Evolutionary conservation across 1,284 basidiomycete genomes (phyloP), one percentile per base, ranked within the genome.

Genomic region (Fistulinella cinereoalba): DNA sequence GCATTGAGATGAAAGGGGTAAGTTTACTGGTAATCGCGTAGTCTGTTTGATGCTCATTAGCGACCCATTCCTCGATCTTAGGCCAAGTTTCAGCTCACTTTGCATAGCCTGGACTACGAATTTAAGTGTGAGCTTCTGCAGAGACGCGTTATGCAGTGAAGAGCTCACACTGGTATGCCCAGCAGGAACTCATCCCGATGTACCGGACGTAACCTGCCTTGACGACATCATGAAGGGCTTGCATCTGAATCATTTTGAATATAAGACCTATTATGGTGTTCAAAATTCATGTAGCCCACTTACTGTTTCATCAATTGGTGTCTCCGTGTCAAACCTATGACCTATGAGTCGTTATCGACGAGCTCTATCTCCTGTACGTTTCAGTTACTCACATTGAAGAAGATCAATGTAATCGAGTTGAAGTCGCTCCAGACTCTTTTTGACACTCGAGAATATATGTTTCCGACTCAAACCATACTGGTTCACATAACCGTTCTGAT

Each of bases 381-480:
- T 18, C 12, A 15, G 4, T 40, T 19, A 22, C 65, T 25, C 43
- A 75, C 79, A 82, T 66, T 83, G 82, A 19, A 85, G 69, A 4
- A 88, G 60, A 53, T 88, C 86, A 53, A 89, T 73, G 56, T 88
- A 84, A 41, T 88, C 83, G 7, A 87, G 66, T 50, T 82, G 78
- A 22, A 89, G 75, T 21, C 85, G 74, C 53, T 80, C 69, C 42
- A 88, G 62, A 43, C 82, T 84, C 38, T 72, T 71, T 56, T 87
- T 80, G 37, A 90, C 81, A 0, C 80, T 74, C n/a, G 83, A 81
- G 52, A 88, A 88, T 50, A 89, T 87, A 54, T 83, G 80, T 75
- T 80, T 80, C 43, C 78, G 69, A 56, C 73, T 79, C 34, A 79
- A 56, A 3, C 78, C 79, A 46, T 74, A 65, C 50, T 80, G 80